Conservation (phyloP, 768 basidiomycete genomes). For the Tylopilus vinaceipallidus region DNA sequence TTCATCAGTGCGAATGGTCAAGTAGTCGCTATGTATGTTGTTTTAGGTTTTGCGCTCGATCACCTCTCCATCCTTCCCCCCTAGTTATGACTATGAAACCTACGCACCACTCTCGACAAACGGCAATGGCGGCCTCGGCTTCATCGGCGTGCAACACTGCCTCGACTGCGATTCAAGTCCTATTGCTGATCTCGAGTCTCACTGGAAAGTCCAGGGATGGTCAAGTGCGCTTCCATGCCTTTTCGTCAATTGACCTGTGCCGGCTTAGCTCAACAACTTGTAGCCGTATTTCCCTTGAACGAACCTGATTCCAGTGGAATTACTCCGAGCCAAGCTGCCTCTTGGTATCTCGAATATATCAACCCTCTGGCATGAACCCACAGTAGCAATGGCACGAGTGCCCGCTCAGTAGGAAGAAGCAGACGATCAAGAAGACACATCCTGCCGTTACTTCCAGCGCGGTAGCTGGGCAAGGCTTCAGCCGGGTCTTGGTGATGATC, state of each 20-base stretch:
- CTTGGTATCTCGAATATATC: constrained; percentile 35
- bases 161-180: constrained; percentile 38
- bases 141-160: constrained; percentile 41
- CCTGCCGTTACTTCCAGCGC: constrained; percentile 37
- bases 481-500: constrained; percentile 37
- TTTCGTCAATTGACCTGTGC: neutral
- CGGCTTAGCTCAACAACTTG: neutral
- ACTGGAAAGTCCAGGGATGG: constrained; percentile 33
- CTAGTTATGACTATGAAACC: constrained; percentile 41
- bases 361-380: constrained; percentile 34
- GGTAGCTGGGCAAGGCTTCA: constrained; percentile 32
- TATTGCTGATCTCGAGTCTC: constrained; percentile 29
- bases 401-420: neutral
- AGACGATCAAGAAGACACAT: constrained; percentile 39
- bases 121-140: constrained; percentile 36
- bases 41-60: neutral
- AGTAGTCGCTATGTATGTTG: constrained; percentile 34
- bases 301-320: constrained; percentile 36
- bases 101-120: constrained; percentile 34
- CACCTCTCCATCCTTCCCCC: neutral
- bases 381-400: too few relatives aligned
- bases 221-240: constrained; percentile 22
- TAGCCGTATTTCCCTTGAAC: constrained; percentile 36
- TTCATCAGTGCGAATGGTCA: constrained; percentile 33
- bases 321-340: constrained; percentile 30